Evolutionary conservation across 148 eudicot genomes (phyloP).

Genomic region (Pharnaceum exiguum): DNA sequence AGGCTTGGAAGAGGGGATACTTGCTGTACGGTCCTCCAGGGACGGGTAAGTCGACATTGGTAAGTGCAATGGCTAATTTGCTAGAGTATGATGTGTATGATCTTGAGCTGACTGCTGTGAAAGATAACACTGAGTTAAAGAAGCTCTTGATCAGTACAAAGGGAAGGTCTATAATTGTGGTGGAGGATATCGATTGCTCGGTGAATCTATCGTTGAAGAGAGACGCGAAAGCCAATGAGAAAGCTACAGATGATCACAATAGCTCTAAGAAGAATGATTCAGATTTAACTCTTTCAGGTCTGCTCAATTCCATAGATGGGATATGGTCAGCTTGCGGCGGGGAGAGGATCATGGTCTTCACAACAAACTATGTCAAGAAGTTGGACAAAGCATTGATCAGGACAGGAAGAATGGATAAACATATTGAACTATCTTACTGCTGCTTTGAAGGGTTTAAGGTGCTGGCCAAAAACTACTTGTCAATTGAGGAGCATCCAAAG

Average conservation of each 20-base stretch:
- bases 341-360: slow-evolving; percentile 23
- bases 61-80: slow-evolving; percentile 19
- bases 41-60: slow-evolving; percentile 20
- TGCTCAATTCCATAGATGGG: slow-evolving; percentile 16
- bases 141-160: slow-evolving; percentile 1
- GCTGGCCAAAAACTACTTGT: slow-evolving; percentile 16
- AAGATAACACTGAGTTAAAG: neutral
- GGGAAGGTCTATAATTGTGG: neutral
- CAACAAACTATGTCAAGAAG: slow-evolving; percentile 16
- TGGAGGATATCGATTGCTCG: slow-evolving; percentile 18
- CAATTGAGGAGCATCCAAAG: slow-evolving; percentile 8
- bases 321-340: slow-evolving; percentile 29
- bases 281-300: slow-evolving; percentile 14
- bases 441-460: slow-evolving; percentile 15
- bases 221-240: neutral
- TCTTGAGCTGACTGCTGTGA: slow-evolving; percentile 2
- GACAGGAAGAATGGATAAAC: slow-evolving; percentile 18
- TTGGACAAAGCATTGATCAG: slow-evolving; percentile 28
- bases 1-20: slow-evolving; percentile 19
- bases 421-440: slow-evolving; percentile 17
- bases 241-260: too few species aligned
- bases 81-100: slow-evolving; percentile 11
- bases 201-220: neutral
- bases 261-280: neutral
- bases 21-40: slow-evolving; percentile 21